Conservation (phyloP, 116 monocot genomes). For the Posidonia oceanica region DNA sequence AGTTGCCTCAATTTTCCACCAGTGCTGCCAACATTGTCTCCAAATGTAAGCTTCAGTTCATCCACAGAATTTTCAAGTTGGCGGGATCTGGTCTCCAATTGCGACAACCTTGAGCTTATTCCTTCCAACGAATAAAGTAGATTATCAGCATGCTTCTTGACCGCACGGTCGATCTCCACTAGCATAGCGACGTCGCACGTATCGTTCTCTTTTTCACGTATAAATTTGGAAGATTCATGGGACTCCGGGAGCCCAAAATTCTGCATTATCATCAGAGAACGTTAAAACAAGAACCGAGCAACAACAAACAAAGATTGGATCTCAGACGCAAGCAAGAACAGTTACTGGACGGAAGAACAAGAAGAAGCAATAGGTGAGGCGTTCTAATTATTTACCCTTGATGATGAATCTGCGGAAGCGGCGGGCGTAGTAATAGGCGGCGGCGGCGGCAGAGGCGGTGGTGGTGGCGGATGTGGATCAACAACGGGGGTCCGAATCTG, state of each 20-base stretch:
- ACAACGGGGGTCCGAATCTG: conserved; percentile 30
- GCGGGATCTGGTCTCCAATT: conserved; percentile 67
- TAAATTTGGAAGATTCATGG: conserved; percentile 30
- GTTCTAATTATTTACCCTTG: no score
- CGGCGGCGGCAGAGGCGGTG: neutral
- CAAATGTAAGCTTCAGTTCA: conserved; percentile 48
- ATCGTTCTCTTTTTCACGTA: conserved; percentile 31
- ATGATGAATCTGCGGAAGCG: neutral
- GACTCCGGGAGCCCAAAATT: conserved; percentile 15
- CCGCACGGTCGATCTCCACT: conserved; percentile 51
- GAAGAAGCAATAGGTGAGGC: no score
- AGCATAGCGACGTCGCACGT: conserved; percentile 29
- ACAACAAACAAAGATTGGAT: neutral
- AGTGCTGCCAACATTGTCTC: conserved; percentile 45
- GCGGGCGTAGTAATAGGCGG: neutral
- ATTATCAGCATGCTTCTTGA: conserved; percentile 77
- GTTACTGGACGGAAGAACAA: no score
- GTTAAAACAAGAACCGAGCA: neutral
- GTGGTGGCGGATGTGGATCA: neutral
- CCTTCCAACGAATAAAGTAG: conserved; percentile 67
- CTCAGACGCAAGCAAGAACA: no score
- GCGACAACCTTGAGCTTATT: conserved; percentile 70
- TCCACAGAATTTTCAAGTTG: conserved; percentile 67
- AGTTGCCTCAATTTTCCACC: conserved; percentile 82
- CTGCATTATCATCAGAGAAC: neutral